A percentile compares a stretch with the other conserved stretches of the same genome.
Conservation (phyloP, 2,329 filamentous ascomycete species). For the Microdochium bolleyi region DNA sequence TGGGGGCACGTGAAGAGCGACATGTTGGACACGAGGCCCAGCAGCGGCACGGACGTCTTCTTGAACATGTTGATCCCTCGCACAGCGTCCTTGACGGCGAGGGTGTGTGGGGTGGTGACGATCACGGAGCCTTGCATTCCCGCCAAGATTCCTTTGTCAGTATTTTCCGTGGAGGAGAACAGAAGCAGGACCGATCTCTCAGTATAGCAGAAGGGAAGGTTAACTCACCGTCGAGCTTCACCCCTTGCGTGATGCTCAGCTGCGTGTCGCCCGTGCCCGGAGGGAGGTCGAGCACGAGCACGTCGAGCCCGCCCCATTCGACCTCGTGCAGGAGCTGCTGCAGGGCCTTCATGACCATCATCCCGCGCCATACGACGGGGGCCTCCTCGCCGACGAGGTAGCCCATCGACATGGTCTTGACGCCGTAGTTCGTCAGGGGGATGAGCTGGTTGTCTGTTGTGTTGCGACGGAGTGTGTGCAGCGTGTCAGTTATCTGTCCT, state of each 20-base stretch:
- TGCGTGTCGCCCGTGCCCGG: conserved; percentile 95
- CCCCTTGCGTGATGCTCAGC: conserved; percentile 91
- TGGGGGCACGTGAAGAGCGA: conserved; percentile 73
- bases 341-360: conserved; percentile 97
- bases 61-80: conserved; percentile 91
- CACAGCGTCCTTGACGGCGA: conserved; percentile 85
- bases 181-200: no score
- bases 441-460: conserved; percentile 66
- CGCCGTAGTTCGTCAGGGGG: conserved; percentile 86
- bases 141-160: no score
- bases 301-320: conserved; percentile 82
- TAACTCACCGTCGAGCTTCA: conserved; percentile 71
- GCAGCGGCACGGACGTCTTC: conserved; percentile 69
- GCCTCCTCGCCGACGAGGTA: conserved; percentile 75
- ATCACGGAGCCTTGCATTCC: conserved; percentile 65
- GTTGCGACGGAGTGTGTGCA: background rate
- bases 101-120: conserved; percentile 87
- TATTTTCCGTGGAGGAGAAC: no score
- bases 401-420: conserved; percentile 99
- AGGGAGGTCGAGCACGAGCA: conserved; percentile 84
- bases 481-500: background rate
- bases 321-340: conserved; percentile 94
- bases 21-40: conserved; percentile 93
- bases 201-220: no score
- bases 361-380: conserved; percentile 87